phyloP scores from a whole-genome alignment of 257 asterid species.

The Rhazya stricta region DNA sequence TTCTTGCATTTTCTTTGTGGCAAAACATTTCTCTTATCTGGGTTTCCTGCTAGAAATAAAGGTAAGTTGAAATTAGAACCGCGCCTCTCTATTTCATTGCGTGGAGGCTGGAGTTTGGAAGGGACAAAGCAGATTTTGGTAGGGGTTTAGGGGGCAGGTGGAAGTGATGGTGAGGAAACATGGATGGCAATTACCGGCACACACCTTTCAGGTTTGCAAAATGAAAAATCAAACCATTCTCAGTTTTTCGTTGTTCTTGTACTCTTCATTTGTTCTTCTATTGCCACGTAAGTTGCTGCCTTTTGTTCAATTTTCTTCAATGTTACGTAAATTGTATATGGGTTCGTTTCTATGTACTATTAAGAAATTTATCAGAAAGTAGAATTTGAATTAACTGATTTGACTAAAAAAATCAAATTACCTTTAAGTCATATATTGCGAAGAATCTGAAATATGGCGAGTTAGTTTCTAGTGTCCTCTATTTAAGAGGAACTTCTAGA shows the following conservation, averaged over 20 bases:
- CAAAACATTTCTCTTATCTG: neutral
- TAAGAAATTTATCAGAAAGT: neutral
- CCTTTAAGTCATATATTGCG: neutral
- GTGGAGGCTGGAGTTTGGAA: neutral
- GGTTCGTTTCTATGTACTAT: neutral
- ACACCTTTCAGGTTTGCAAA: constrained; percentile 76
- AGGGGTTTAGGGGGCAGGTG: neutral
- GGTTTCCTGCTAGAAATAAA: neutral
- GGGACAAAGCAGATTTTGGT: too few species aligned
- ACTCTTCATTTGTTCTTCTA: neutral
- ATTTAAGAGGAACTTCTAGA: neutral
- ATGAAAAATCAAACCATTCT: constrained; percentile 4
- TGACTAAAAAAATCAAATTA: neutral
- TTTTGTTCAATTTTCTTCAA: neutral
- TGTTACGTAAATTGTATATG: neutral
- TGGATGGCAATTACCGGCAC: constrained; percentile 98
- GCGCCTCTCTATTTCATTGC: neutral
- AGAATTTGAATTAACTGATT: neutral
- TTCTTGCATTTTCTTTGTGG: neutral
- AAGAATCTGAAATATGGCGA: neutral
- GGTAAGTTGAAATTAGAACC: neutral
- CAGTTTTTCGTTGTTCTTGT: constrained; percentile 12
- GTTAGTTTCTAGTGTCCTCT: neutral
- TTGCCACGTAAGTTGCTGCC: neutral
- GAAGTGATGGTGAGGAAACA: constrained; percentile 89